phyloP scores from a whole-genome alignment of 2,329 filamentous ascomycete genomes.

The Knufia petricola region DNA sequence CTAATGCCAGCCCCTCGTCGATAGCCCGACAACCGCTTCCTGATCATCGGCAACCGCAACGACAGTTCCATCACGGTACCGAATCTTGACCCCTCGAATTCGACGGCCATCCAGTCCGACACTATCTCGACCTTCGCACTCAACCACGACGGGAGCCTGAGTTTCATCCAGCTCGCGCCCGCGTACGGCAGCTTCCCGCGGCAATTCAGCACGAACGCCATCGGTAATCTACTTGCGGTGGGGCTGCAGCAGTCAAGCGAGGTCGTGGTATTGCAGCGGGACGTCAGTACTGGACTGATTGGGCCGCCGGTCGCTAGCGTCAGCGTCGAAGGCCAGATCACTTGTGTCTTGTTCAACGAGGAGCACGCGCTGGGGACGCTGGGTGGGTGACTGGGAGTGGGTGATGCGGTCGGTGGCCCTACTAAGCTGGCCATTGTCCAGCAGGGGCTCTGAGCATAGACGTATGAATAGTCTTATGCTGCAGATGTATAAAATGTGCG shows the following conservation, averaged over 20 bases:
- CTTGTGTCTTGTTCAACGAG: slow-evolving; percentile 29
- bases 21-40: slow-evolving; percentile 4
- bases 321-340: slow-evolving; percentile 27
- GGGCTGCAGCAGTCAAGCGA: slow-evolving; percentile 53
- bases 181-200: slow-evolving; percentile 57
- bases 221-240: slow-evolving; percentile 55
- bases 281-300: slow-evolving; percentile 51
- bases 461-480: too few relatives aligned
- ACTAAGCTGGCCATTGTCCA: too few relatives aligned
- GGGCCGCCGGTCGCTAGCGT: slow-evolving; percentile 36
- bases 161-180: slow-evolving; percentile 48
- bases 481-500: too few relatives aligned
- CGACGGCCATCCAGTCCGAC: slow-evolving; percentile 32
- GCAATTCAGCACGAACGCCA: slow-evolving; percentile 57
- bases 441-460: too few relatives aligned
- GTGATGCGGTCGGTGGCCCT: not conserved
- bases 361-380: not conserved
- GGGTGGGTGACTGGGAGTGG: not conserved
- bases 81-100: slow-evolving; percentile 1
- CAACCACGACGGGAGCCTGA: slow-evolving; percentile 46
- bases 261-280: slow-evolving; percentile 52
- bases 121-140: slow-evolving; percentile 56
- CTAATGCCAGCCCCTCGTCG: not conserved
- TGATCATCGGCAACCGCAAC: slow-evolving; percentile 2
- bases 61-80: slow-evolving; percentile 1